phyloP scores from a whole-genome alignment of 495 filamentous ascomycete genomes.

The Xylaria bambusicola region DNA sequence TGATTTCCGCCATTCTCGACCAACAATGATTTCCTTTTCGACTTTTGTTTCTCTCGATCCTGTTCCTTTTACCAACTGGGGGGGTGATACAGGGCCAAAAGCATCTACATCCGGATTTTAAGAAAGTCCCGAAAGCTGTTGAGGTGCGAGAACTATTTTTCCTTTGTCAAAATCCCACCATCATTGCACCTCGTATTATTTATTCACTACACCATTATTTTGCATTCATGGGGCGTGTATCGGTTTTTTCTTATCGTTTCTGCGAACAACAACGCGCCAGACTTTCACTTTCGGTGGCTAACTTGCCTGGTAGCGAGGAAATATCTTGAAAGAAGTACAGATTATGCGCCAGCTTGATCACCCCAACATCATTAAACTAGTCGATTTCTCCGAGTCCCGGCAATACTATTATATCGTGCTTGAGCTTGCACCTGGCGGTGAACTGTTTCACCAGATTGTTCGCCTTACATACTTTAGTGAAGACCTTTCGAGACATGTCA shows the following conservation, averaged over 20 bases:
- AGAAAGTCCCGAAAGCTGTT: constrained; percentile 87
- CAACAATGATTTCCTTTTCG: constrained; percentile 29
- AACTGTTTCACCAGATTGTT: constrained; percentile 98
- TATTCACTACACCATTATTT: constrained; percentile 20
- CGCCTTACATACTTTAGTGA: constrained; percentile 98
- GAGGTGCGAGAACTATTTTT: constrained; percentile 79
- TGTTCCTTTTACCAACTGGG: constrained; percentile 43
- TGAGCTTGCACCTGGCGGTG: constrained; percentile 92
- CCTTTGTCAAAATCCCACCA: constrained; percentile 35
- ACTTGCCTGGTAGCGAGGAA: constrained; percentile 69
- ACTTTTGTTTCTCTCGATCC: not conserved
- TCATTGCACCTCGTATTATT: no score
- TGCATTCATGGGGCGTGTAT: not conserved
- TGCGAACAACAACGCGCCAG: no score
- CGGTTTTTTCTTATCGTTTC: constrained; percentile 4
- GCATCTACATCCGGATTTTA: constrained; percentile 91
- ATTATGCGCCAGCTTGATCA: constrained; percentile 98
- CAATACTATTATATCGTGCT: constrained; percentile 98
- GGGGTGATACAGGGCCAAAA: constrained; percentile 68
- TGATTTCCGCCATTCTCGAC: constrained; percentile 23
- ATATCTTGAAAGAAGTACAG: constrained; percentile 97
- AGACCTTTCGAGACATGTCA: constrained; percentile 90
- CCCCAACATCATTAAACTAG: constrained; percentile 88
- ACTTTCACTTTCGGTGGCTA: constrained; percentile 22
- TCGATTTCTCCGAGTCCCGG: constrained; percentile 89